Percentiles rank a stretch among this genome's conserved stretches.
Conservation (phyloP, 176 grass and related monocot species). For the Musa acuminata region DNA sequence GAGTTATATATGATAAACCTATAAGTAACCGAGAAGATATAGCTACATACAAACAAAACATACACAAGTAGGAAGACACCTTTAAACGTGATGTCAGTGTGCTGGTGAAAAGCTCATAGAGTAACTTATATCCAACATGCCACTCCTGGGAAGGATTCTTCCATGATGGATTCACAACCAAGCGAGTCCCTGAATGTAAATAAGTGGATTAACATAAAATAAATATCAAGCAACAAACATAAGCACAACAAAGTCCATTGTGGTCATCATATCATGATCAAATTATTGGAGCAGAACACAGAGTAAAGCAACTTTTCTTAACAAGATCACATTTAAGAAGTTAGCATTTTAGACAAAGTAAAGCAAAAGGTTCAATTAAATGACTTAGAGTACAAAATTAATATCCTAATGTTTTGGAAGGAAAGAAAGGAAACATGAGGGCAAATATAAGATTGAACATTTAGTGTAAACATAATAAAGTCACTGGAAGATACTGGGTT, state of each 20-base stretch:
- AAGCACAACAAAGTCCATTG: neutral
- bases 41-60: constrained; percentile 11
- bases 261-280: neutral
- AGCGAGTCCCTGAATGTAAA: constrained; percentile 38
- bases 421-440: too few relatives aligned
- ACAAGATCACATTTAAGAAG: neutral
- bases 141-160: constrained; percentile 95
- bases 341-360: neutral
- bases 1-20: neutral
- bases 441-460: too few relatives aligned
- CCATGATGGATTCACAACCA: constrained; percentile 81
- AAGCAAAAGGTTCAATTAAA: too few relatives aligned
- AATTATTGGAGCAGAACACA: neutral
- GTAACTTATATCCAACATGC: constrained; percentile 91
- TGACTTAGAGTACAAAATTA: too few relatives aligned
- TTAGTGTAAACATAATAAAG: too few relatives aligned
- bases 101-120: constrained; percentile 89
- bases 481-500: too few relatives aligned
- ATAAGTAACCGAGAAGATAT: neutral
- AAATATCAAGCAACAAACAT: neutral
- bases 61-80: constrained; percentile 32
- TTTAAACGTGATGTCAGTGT: constrained; percentile 76
- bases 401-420: too few relatives aligned
- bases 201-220: neutral
- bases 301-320: neutral